Conservation (phyloP, 495 filamentous ascomycete genomes). For the Penicillium samsonianum region DNA sequence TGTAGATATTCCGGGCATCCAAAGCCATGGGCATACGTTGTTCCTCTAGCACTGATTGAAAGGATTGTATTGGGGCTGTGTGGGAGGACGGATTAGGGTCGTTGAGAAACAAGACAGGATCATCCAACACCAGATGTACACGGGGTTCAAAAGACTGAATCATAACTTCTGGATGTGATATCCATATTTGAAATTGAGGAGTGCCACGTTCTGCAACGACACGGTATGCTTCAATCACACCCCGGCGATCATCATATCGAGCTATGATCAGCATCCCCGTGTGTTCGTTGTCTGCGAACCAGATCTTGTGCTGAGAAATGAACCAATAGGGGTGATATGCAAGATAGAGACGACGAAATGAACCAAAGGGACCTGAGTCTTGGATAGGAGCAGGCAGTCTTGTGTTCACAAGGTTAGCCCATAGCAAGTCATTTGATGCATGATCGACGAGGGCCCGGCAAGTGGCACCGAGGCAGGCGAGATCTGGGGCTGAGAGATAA, state of each 20-base stretch:
- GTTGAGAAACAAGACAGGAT: slow-evolving; percentile 65
- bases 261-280: slow-evolving; percentile 71
- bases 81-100: slow-evolving; percentile 27
- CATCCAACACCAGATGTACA: slow-evolving; percentile 67
- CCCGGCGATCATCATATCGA: slow-evolving; percentile 68
- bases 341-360: slow-evolving; percentile 68
- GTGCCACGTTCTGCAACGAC: slow-evolving; percentile 61
- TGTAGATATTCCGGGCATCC: slow-evolving; percentile 47
- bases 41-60: slow-evolving; percentile 28
- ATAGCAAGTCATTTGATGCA: slow-evolving; percentile 58
- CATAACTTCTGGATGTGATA: slow-evolving; percentile 64
- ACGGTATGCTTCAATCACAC: slow-evolving; percentile 80
- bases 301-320: slow-evolving; percentile 73
- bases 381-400: slow-evolving; percentile 54
- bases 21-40: slow-evolving; percentile 56
- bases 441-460: slow-evolving; percentile 56
- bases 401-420: slow-evolving; percentile 62
- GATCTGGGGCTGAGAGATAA: slow-evolving; percentile 59
- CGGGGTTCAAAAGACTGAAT: slow-evolving; percentile 73
- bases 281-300: slow-evolving; percentile 75
- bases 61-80: slow-evolving; percentile 26
- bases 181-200: slow-evolving; percentile 60
- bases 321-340: slow-evolving; percentile 84
- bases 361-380: slow-evolving; percentile 56
- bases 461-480: slow-evolving; percentile 54